These are phyloP conservation scores for Triticum timopheevii DNA, from an alignment of 176 grass and related monocot species.

Conservation along the genomic window DNA sequence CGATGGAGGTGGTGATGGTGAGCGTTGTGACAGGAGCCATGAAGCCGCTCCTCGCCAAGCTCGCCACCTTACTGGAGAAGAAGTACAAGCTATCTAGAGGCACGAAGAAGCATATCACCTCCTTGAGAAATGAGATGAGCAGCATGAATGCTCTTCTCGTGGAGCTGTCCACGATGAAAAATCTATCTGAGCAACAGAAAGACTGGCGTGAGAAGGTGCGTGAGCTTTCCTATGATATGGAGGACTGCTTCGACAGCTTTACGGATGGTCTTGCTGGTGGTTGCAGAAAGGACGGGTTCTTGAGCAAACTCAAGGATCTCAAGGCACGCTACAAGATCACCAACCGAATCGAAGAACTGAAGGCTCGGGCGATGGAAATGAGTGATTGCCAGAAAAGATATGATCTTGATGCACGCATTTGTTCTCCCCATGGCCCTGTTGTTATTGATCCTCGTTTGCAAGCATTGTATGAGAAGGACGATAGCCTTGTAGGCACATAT, in stretches of 20 bases:
- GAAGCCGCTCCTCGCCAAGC: background rate
- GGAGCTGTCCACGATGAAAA: background rate
- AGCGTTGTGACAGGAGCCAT: background rate
- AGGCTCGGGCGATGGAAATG: no score
- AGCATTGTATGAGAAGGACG: no score
- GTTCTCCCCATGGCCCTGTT: no score
- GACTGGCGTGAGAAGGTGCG: conserved; percentile 9
- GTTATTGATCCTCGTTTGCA: no score
- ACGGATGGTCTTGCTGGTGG: no score
- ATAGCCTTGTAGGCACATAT: no score
- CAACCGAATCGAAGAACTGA: no score
- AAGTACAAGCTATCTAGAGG: background rate
- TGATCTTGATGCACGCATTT: no score
- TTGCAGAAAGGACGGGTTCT: no score
- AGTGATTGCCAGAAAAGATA: no score
- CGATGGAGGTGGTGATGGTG: conserved; percentile 1
- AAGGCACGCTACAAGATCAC: no score
- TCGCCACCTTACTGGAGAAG: background rate
- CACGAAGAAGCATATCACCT: background rate
- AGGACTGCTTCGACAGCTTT: conserved; percentile 21
- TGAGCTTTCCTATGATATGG: conserved; percentile 24
- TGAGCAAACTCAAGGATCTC: no score
- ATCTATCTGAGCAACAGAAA: background rate
- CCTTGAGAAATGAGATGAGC: conserved; percentile 19
- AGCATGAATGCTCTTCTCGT: conserved; percentile 16